Evolutionary conservation across 129 eudicot species (phyloP), one percentile per base, ranked within the genome.

Genomic region (Chrysanthemum seticuspe): DNA sequence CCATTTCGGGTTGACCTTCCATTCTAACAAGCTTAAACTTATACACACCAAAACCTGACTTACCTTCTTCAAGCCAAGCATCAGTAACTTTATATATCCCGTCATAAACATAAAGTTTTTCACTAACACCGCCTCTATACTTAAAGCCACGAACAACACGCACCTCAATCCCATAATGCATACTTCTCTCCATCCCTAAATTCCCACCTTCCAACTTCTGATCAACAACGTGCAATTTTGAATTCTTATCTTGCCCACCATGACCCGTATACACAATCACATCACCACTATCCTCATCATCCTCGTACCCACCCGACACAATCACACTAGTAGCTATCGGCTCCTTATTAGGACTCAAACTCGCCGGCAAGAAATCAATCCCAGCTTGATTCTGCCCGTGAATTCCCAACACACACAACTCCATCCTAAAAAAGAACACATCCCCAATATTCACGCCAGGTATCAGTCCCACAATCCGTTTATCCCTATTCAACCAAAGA

Each of bases 301-400:
- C 96, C 51, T 90, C 96, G 51, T 90, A 90, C 29, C 96, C 96
- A 61, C 96, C 96, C 0, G 96, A 90, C 11, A 83, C 91, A n/a
- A 87, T 85, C 27, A 90, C 70, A 65, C 96, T 90, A 12, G 96
- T 90, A 0, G 96, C 94, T 51, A 90, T 78, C 0, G 96, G 96
- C 79, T 87, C 93, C 64, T 89, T 86, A 60, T 85, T 90, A 4
- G 88, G 81, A 68, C 94, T 90, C 72, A 75, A 78, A 59, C 82
- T 81, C 0, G 84, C 64, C 0, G 85, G 72, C 13, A 87, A 78
- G 49, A 70, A 87, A 75, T 90, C 96, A 61, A 90, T 90, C 13
- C 96, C 94, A 1, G 96, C 94, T 67, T 90, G 96, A 6, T 14
- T 15, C 27, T 78, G 85, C 3, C 96, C 96, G 58, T 90, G 96